Base-by-base conservation (phyloP, 2,329 filamentous ascomycete species). In the Lasiodiplodia citricola region DNA sequence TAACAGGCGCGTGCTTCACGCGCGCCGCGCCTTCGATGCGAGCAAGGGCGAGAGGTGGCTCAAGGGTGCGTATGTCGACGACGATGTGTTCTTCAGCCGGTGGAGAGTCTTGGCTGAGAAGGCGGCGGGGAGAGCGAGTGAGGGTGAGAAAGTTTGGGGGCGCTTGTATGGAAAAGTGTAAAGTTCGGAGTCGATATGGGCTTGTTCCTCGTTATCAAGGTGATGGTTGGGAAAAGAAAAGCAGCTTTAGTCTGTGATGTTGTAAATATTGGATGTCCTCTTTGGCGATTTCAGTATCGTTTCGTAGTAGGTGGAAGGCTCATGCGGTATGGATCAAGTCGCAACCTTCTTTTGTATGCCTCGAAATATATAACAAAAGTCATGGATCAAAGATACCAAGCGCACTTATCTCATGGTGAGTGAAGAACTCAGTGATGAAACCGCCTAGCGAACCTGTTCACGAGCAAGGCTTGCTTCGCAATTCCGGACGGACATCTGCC, bases 1-100 rank as follows among this genome's bases (percentile, higher is more conserved):
- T 77, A 98, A 98, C 76, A 82, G 89, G 69, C 86, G 95, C 21
- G 85, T 97, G n/a, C 80, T 97, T 76, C 96, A 98, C 82, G 95
- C 94, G 0, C 85, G 96, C 4, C 86, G 84, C 18, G 87, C 89
- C 37, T 98, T 98, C 79, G 89, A 95, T 76, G 80, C 84, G 0
- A 81, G 81, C 0, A 84, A 85, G 7, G 92, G 92, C 0, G 86
- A 89, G 70, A 85, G 95, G 65, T 97, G 93, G 92, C 80, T 98
- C 67, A 92, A 92, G 73, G 96, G 96, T 4, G 87, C 92, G 0
- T 99, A 98, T 80, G 85, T 97, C 35, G 88, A 91, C 70, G 83
- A 86, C 5, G 90, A 92, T 81, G 87, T 88, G 2, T 86, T 90
- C 66, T 75, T 80, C 67, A 81, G 79, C 65, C 35, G 66, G 31